A percentile compares a stretch with the other conserved stretches of the same genome.
These are phyloP conservation scores for Thalassiosira sp. DNA, from an alignment of 352 stramenopile species.

Conservation along the genomic window DNA sequence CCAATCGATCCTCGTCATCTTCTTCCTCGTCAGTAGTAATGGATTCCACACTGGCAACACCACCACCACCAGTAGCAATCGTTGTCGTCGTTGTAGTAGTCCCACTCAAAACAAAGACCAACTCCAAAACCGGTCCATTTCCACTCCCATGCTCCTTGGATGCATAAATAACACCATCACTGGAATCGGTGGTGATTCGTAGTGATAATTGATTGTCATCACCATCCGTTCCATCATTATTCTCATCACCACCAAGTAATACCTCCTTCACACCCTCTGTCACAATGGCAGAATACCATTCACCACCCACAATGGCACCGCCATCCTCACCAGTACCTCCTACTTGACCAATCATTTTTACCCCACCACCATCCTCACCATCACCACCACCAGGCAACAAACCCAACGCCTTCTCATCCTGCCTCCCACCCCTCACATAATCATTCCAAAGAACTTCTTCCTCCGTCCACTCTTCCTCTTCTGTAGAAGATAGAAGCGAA, in stretches of 20 bases:
- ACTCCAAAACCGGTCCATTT: constrained; percentile 24
- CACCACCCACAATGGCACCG: background rate
- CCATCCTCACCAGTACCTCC: too few relatives aligned
- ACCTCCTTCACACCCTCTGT: background rate
- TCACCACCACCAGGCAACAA: constrained; percentile 8
- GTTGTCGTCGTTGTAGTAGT: background rate
- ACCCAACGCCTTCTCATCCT: background rate
- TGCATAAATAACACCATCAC: constrained; percentile 37
- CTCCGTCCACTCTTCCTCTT: constrained; percentile 35
- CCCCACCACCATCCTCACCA: background rate
- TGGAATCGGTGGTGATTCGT: constrained; percentile 31
- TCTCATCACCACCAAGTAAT: background rate
- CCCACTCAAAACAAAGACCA: constrained; percentile 21
- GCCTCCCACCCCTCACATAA: constrained; percentile 17
- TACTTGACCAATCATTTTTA: too few relatives aligned
- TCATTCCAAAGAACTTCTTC: constrained; percentile 33
- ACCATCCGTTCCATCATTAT: background rate
- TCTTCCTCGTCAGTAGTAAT: too few relatives aligned
- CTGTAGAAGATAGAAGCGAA: too few relatives aligned
- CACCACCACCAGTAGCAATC: background rate
- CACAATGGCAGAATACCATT: constrained; percentile 31
- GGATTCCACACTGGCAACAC: too few relatives aligned
- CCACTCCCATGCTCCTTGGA: constrained; percentile 22
- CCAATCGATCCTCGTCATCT: too few relatives aligned
- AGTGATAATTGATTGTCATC: constrained; percentile 13